These are phyloP conservation scores for Boechera retrofracta DNA, from an alignment of 345 rosid species.

Conservation along the genomic window DNA sequence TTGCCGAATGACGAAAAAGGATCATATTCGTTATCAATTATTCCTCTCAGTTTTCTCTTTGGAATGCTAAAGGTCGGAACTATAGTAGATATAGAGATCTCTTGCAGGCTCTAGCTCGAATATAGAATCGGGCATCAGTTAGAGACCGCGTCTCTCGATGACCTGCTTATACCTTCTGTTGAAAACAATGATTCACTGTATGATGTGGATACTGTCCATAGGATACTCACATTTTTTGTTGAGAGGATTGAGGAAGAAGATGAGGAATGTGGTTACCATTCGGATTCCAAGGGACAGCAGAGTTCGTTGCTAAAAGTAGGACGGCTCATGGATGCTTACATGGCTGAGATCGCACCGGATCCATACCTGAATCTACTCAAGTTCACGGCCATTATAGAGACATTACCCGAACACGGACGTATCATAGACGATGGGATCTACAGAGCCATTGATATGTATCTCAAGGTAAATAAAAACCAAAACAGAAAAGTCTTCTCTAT, in stretches of 20 bases:
- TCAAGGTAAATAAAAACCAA: slow-evolving; percentile 57
- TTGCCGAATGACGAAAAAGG: slow-evolving; percentile 60
- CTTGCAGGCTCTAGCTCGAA: slow-evolving; percentile 76
- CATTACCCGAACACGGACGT: slow-evolving; percentile 77
- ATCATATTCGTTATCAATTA: slow-evolving; percentile 37
- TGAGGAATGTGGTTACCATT: slow-evolving; percentile 31
- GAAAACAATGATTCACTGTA: slow-evolving; percentile 68
- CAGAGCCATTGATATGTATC: slow-evolving; percentile 78
- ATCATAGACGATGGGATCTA: slow-evolving; percentile 83
- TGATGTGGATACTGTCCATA: slow-evolving; percentile 74
- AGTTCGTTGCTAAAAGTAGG: slow-evolving; percentile 80
- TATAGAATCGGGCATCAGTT: slow-evolving; percentile 62
- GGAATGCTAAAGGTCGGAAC: slow-evolving; percentile 78
- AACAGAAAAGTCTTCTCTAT: not conserved
- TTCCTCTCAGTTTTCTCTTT: slow-evolving; percentile 72
- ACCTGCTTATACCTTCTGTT: slow-evolving; percentile 81
- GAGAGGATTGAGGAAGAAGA: slow-evolving; percentile 75
- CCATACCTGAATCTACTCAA: slow-evolving; percentile 73
- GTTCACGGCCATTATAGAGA: slow-evolving; percentile 70
- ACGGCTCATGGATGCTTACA: slow-evolving; percentile 73
- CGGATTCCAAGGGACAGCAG: slow-evolving; percentile 55
- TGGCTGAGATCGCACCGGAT: slow-evolving; percentile 88
- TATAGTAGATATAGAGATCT: slow-evolving; percentile 53
- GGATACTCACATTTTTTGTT: slow-evolving; percentile 67
- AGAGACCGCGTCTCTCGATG: slow-evolving; percentile 71